Base-by-base conservation (phyloP, 805 yeast species). In the Lachancea kluyveri region DNA sequence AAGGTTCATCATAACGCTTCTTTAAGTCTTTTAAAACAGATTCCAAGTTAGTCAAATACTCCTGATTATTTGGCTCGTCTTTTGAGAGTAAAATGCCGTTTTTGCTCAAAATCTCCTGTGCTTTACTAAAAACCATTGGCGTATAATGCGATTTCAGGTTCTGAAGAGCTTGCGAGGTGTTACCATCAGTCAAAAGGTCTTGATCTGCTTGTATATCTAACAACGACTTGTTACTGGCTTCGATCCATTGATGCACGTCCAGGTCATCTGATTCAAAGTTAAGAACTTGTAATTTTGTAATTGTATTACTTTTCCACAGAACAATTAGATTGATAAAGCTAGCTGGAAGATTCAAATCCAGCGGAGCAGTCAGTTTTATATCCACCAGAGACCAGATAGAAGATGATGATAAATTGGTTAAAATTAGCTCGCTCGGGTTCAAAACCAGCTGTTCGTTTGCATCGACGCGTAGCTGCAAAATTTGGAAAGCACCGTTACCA, bases 1-100 rank as follows among this genome's bases (percentile, higher is more conserved):
- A 62, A 0, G 79, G 67, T 46, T 83, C 92, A 36, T 69, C 67
- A 12, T 75, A 64, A 28, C 68, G 67, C 37, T 71, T 79, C 37
- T 69, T 70, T 32, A 82, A 64, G 46, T 87, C 95, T 35, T 70
- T 72, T 50, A 94, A 79, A 16, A 87, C 62, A 2, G 83, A 67
- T 36, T 77, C 79, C 36, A 88, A 70, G 38, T 79, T 74, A 20
- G 70, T 62, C 82, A 94, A 78, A 44, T 77, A 77, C 18, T 67
- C 67, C 28, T 59, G 55, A 23, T 62, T 61, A 5, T 56, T 37
- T 15, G 61, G 48, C 15, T 50, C 50, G 16, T 49, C 44, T 3
- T 41, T 39, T 5, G 42, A 17, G n/a, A 40, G 24, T 5, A 52
- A 42, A 14, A 47, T 41, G 10, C 48, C 47, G 13, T 49, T 40